Conservation (phyloP, 345 rosid species). For the Sonneratia alba region DNA sequence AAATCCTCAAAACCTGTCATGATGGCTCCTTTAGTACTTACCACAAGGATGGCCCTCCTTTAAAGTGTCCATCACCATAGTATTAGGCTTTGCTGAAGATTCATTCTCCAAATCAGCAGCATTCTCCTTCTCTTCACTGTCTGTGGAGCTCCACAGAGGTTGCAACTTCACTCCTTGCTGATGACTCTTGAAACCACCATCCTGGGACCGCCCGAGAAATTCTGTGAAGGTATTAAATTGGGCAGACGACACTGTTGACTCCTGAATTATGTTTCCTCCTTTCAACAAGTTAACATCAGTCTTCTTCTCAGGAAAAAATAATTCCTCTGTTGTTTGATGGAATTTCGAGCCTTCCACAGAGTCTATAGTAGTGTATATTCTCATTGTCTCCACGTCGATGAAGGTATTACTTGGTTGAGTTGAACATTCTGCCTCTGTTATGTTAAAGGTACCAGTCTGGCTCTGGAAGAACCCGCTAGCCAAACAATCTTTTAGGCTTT, state of each 20-base stretch:
- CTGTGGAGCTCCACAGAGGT: constrained; percentile 46
- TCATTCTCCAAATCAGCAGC: constrained; percentile 28
- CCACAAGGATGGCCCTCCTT: constrained; percentile 32
- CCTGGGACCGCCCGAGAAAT: constrained; percentile 39
- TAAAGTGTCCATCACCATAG: constrained; percentile 58
- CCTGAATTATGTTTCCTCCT: constrained; percentile 30
- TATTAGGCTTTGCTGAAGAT: constrained; percentile 64
- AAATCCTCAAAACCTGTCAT: background rate
- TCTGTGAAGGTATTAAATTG: constrained; percentile 26
- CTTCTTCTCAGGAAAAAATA: constrained; percentile 26
- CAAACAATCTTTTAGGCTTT: constrained; percentile 12
- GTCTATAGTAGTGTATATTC: constrained; percentile 36
- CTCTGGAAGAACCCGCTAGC: constrained; percentile 9
- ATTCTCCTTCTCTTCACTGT: constrained; percentile 27
- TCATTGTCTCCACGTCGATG: constrained; percentile 34
- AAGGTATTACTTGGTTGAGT: constrained; percentile 20
- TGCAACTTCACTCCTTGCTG: constrained; percentile 46
- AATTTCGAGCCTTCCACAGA: constrained; percentile 24
- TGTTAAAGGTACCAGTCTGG: constrained; percentile 13
- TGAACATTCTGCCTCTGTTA: constrained; percentile 12
- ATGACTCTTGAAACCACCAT: constrained; percentile 17
- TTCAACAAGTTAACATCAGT: constrained; percentile 26
- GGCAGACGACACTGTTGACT: constrained; percentile 23
- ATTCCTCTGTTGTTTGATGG: constrained; percentile 29
- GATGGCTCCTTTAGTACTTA: constrained; percentile 13